phyloP scores from a whole-genome alignment of 208 protist genomes.

The Leishmania braziliensis region DNA sequence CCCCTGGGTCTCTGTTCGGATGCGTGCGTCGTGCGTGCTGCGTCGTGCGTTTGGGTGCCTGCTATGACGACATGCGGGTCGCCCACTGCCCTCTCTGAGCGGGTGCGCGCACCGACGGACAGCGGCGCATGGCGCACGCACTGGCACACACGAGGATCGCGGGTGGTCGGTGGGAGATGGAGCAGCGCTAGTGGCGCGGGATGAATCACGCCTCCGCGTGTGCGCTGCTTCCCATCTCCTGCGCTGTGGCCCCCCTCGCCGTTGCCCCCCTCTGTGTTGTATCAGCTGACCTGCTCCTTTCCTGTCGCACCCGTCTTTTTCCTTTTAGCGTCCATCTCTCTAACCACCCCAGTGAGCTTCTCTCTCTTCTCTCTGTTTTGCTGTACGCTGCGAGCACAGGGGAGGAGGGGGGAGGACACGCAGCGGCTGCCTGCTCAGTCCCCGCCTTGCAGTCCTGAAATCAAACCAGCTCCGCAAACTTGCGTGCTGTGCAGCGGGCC shows the following conservation, averaged over 20 bases:
- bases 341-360: not conserved
- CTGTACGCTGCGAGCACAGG: not conserved
- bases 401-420: not conserved
- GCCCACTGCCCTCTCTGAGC: not conserved
- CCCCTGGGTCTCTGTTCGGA: not conserved
- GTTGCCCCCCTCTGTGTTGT: not conserved
- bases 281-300: not conserved
- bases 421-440: not conserved
- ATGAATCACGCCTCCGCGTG: not conserved
- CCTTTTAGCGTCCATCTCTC: not conserved
- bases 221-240: not conserved
- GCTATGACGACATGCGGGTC: not conserved
- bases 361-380: not conserved
- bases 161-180: not conserved
- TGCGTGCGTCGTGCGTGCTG: not conserved
- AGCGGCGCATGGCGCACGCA: not conserved
- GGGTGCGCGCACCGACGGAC: not conserved
- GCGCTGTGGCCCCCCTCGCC: not conserved
- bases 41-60: not conserved
- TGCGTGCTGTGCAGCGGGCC: not conserved
- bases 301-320: not conserved
- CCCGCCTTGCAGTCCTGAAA: not conserved
- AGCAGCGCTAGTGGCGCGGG: not conserved
- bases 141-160: not conserved
- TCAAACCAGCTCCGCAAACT: not conserved